Percentiles rank a stretch among this genome's conserved stretches.
Conservation (phyloP, 257 asterid genomes). For the Solanum raphanifolium region DNA sequence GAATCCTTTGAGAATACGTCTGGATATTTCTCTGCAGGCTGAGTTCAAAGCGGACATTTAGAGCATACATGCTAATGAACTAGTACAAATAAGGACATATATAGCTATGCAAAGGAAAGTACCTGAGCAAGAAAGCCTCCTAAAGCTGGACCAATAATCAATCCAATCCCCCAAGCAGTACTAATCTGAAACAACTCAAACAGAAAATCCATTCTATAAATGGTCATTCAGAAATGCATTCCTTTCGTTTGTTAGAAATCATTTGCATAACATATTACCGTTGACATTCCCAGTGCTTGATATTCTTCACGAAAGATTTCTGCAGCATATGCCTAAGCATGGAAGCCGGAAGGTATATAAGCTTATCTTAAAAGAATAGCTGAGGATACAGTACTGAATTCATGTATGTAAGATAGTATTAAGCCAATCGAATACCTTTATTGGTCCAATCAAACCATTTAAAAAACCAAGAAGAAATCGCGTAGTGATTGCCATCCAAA, state of each 20-base stretch:
- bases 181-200: constrained; percentile 31
- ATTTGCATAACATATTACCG: constrained; percentile 26
- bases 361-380: not conserved
- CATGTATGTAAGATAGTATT: not conserved
- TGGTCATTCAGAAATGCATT: not conserved
- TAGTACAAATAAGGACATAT: not conserved
- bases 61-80: not conserved
- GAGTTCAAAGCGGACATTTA: not conserved
- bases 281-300: constrained; percentile 49
- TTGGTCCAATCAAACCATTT: constrained; percentile 75
- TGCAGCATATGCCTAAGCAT: constrained; percentile 58
- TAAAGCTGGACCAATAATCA: constrained; percentile 65
- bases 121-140: constrained; percentile 83
- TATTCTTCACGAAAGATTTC: constrained; percentile 59
- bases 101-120: not conserved
- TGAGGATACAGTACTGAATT: not conserved
- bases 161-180: constrained; percentile 67
- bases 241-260: not conserved
- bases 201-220: not conserved
- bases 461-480: constrained; percentile 78
- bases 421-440: constrained; percentile 31
- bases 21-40: constrained; percentile 2
- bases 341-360: not conserved
- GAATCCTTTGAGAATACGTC: not conserved
- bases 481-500: constrained; percentile 65